Percentiles rank a stretch among this genome's conserved stretches.
These are phyloP conservation scores for Elaeis oleifera DNA, from an alignment of 202 grass and related monocot genomes.

Conservation along the genomic window DNA sequence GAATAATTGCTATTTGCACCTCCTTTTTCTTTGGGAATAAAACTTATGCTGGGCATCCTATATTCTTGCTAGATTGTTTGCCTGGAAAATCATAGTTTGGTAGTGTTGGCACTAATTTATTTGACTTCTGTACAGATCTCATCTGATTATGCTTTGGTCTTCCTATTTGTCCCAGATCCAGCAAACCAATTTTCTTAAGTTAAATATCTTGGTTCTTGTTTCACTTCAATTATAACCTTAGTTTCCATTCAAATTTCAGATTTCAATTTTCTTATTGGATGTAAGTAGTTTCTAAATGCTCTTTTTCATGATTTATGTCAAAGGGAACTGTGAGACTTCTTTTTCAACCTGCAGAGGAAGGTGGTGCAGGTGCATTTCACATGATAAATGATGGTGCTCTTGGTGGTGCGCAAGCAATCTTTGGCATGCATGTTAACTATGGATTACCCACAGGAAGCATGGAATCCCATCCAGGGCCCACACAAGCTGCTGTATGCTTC, in stretches of 20 bases:
- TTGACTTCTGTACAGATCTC: too few species aligned
- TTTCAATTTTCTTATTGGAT: not conserved
- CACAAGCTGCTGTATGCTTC: slow-evolving; percentile 61
- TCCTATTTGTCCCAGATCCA: too few species aligned
- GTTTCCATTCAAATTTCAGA: not conserved
- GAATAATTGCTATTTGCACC: too few species aligned
- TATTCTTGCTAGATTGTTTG: too few species aligned
- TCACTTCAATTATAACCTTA: too few species aligned
- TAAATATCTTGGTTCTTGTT: not conserved
- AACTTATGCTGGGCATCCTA: too few species aligned
- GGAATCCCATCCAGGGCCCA: slow-evolving; percentile 50
- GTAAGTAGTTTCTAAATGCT: not conserved
- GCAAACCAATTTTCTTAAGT: too few species aligned
- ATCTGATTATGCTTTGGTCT: too few species aligned
- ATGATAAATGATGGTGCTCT: slow-evolving; percentile 79
- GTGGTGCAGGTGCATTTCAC: slow-evolving; percentile 75
- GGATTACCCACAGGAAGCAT: slow-evolving; percentile 45
- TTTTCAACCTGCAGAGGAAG: slow-evolving; percentile 93
- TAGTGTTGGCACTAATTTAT: too few species aligned
- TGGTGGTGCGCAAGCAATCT: slow-evolving; percentile 60
- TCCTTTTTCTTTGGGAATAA: too few species aligned
- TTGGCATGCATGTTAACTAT: slow-evolving; percentile 72
- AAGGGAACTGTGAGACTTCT: slow-evolving; percentile 86
- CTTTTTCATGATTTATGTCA: slow-evolving; percentile 19
- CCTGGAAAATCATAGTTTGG: too few species aligned